A percentile compares a stretch with the other conserved stretches of the same genome.
Conservation (phyloP, 2,329 filamentous ascomycete genomes). For the Microascus cirrosus region DNA sequence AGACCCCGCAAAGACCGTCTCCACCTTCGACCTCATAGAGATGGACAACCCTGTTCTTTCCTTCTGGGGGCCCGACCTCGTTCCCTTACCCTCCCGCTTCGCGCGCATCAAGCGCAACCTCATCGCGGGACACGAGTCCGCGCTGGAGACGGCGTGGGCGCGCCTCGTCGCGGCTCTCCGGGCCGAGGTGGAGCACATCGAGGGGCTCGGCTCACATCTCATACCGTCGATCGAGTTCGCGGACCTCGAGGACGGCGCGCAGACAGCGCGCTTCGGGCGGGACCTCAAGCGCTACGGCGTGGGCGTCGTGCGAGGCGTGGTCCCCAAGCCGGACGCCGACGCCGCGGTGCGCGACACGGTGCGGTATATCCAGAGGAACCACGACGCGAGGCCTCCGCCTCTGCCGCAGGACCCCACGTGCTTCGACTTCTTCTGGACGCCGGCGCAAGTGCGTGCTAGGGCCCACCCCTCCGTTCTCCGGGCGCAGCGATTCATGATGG, state of each 20-base stretch:
- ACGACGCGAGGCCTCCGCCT: conserved; percentile 26
- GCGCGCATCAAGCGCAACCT: conserved; percentile 43
- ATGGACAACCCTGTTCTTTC: conserved; percentile 41
- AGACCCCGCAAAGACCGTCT: not conserved
- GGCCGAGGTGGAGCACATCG: conserved; percentile 40
- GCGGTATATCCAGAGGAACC: conserved; percentile 27
- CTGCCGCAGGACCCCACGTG: conserved; percentile 54
- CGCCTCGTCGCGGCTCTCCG: conserved; percentile 39
- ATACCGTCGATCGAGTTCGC: conserved; percentile 44
- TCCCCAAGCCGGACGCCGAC: conserved; percentile 44
- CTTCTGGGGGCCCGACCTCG: conserved; percentile 45
- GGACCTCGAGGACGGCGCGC: conserved; percentile 30
- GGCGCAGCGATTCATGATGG: conserved; percentile 56
- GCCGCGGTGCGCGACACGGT: conserved; percentile 47
- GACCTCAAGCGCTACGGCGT: conserved; percentile 41
- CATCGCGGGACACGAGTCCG: conserved; percentile 41
- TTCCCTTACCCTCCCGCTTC: conserved; percentile 48
- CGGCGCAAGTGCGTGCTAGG: conserved; percentile 56
- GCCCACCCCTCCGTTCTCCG: conserved; percentile 52
- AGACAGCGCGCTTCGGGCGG: conserved; percentile 2
- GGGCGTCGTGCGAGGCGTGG: conserved; percentile 53
- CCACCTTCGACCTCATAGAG: conserved; percentile 8
- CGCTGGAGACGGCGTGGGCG: conserved; percentile 42
- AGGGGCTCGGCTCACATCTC: conserved; percentile 35
- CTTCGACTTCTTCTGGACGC: conserved; percentile 66